Conservation (phyloP, 2,329 filamentous ascomycete genomes). For the Graphilbum ipis-grandicollis region DNA sequence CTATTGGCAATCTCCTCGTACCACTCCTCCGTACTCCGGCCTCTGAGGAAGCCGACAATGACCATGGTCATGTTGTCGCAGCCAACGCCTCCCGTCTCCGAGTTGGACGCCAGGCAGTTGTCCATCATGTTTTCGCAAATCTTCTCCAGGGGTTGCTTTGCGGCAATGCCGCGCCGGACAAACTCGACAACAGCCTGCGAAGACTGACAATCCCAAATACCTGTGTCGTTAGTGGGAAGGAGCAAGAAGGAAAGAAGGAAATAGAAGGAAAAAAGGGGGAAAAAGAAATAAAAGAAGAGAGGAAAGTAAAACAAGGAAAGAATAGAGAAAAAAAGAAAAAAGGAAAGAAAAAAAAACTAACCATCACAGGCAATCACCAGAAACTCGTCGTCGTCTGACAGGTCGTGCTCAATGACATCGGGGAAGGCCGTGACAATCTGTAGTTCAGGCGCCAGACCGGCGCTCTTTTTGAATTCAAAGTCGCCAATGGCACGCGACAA, state of each 20-base stretch:
- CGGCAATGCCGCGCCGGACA: conserved; percentile 85
- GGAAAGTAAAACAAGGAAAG: too few relatives aligned
- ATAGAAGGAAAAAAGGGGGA: too few relatives aligned
- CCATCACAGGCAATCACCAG: conserved; percentile 84
- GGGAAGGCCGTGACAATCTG: conserved; percentile 97
- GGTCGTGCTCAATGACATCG: conserved; percentile 80
- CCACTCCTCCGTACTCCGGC: conserved; percentile 93
- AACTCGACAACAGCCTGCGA: conserved; percentile 97
- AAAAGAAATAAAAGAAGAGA: too few relatives aligned
- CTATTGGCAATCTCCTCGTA: conserved; percentile 89
- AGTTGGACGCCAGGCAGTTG: conserved; percentile 95
- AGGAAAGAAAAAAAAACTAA: conserved; percentile 30
- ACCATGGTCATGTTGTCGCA: conserved; percentile 99
- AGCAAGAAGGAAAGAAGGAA: too few relatives aligned
- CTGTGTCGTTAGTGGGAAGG: too few relatives aligned
- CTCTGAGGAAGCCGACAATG: conserved; percentile 74
- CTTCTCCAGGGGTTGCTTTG: conserved; percentile 82
- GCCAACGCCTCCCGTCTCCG: conserved; percentile 90
- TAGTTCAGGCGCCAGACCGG: conserved; percentile 89
- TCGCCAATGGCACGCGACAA: conserved; percentile 94
- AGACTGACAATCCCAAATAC: conserved; percentile 99
- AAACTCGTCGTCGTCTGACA: conserved; percentile 90
- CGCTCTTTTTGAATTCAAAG: conserved; percentile 99
- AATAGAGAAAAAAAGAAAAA: too few relatives aligned
- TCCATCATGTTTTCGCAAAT: conserved; percentile 99